Conservation (phyloP, 2,329 filamentous ascomycete species). For the Zelopaecilomyces penicillatus region DNA sequence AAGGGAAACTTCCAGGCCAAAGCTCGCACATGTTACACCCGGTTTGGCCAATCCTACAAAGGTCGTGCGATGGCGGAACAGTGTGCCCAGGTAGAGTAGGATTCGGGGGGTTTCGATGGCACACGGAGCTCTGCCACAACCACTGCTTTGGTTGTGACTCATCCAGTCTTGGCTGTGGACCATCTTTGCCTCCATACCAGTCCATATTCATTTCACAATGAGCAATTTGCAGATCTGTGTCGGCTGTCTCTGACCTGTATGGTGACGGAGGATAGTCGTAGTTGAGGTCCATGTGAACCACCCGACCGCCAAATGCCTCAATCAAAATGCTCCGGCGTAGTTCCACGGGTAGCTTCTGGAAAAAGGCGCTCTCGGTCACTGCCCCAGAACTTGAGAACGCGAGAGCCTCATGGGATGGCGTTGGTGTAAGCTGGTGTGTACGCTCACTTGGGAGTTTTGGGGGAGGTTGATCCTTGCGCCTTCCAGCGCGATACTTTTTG, state of each 20-base stretch:
- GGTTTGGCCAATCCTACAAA: slow-evolving; percentile 12
- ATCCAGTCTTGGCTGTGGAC: slow-evolving; percentile 2
- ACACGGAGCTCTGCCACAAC: slow-evolving; percentile 19
- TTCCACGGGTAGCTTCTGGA: slow-evolving; percentile 24
- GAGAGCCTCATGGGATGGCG: slow-evolving; percentile 5
- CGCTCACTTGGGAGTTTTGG: slow-evolving; percentile 6
- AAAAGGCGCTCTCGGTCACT: slow-evolving; percentile 14
- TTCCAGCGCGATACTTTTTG: slow-evolving; percentile 3
- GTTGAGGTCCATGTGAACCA: slow-evolving; percentile 17
- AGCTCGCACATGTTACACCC: slow-evolving; percentile 10
- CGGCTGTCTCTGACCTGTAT: not conserved
- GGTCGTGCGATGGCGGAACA: slow-evolving; percentile 12
- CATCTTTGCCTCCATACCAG: not conserved
- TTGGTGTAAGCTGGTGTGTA: slow-evolving; percentile 4
- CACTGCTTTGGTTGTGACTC: slow-evolving; percentile 13
- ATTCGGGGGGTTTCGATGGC: slow-evolving; percentile 13
- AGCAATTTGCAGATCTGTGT: not conserved
- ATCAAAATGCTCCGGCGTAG: slow-evolving; percentile 22
- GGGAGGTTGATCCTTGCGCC: not conserved
- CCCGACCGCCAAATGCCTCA: slow-evolving; percentile 15
- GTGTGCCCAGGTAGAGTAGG: not conserved
- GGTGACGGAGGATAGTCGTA: slow-evolving; percentile 9
- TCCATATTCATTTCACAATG: slow-evolving; percentile 3
- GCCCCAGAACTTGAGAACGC: not conserved
- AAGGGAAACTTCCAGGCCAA: slow-evolving; percentile 13